These are phyloP conservation scores for Penicillium argentinense DNA, from an alignment of 495 filamentous ascomycete species.

Conservation along the genomic window DNA sequence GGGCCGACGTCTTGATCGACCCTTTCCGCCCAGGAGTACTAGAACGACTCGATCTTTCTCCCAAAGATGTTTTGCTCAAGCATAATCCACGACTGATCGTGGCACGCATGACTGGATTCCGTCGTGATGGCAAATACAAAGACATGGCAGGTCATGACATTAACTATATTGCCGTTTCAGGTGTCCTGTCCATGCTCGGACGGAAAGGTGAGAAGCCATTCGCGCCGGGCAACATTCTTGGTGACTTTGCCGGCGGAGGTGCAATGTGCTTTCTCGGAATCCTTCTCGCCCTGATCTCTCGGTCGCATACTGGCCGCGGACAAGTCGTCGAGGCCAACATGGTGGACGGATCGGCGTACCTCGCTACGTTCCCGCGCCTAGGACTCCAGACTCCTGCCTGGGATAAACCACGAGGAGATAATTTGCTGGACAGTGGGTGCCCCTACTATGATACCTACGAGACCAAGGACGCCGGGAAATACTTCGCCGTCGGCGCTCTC, in stretches of 20 bases:
- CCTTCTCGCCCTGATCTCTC: conserved; percentile 43
- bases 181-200: conserved; percentile 75
- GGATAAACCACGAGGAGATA: conserved; percentile 63
- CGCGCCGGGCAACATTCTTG: conserved; percentile 79
- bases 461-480: conserved; percentile 73
- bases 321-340: conserved; percentile 95
- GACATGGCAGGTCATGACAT: conserved; percentile 97
- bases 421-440: conserved; percentile 78
- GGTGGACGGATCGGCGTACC: conserved; percentile 83
- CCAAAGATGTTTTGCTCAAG: conserved; percentile 57
- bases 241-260: conserved; percentile 92
- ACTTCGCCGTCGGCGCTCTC: conserved; percentile 86
- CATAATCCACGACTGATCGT: conserved; percentile 78
- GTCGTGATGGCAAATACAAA: conserved; percentile 79
- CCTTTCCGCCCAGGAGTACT: conserved; percentile 89
- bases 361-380: conserved; percentile 74
- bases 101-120: conserved; percentile 84
- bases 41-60: conserved; percentile 76
- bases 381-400: conserved; percentile 58
- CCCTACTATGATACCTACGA: conserved; percentile 89
- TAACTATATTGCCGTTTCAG: conserved; percentile 90
- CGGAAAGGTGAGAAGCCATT: conserved; percentile 65
- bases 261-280: conserved; percentile 66
- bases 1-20: conserved; percentile 82
- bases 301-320: conserved; percentile 59